Conservation (phyloP, 2,329 filamentous ascomycete species). For the Emmonsiellopsis sp. region DNA sequence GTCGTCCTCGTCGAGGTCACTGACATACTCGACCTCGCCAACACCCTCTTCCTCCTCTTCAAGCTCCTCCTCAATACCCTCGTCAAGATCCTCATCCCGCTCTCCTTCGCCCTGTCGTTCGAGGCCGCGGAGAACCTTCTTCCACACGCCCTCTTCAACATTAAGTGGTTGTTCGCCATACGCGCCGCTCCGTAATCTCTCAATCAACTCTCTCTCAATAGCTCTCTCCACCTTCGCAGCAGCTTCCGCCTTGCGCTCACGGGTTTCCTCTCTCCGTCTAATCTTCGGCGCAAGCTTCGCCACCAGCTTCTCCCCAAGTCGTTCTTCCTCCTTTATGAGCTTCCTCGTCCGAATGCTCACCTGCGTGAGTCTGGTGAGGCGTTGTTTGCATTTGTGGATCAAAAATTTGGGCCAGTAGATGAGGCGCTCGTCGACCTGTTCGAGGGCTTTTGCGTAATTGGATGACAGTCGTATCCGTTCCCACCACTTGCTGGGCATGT, state of each 20-base stretch:
- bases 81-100: conserved; percentile 79
- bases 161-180: conserved; percentile 94
- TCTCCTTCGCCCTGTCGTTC: conserved; percentile 78
- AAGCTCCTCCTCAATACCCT: conserved; percentile 70
- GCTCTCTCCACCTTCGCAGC: conserved; percentile 91
- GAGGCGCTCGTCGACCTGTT: conserved; percentile 75
- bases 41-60: conserved; percentile 62
- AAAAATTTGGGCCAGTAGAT: conserved; percentile 95
- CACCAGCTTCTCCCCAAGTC: conserved; percentile 79
- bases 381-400: conserved; percentile 91
- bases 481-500: conserved; percentile 87
- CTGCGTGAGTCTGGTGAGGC: conserved; percentile 83
- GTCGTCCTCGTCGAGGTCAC: conserved; percentile 69
- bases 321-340: conserved; percentile 79
- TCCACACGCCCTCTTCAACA: conserved; percentile 91
- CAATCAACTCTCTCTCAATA: conserved; percentile 90
- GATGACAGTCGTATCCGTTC: conserved; percentile 81
- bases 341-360: conserved; percentile 70
- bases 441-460: conserved; percentile 84
- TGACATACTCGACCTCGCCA: conserved; percentile 83
- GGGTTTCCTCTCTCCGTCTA: conserved; percentile 61
- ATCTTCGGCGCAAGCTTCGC: conserved; percentile 89
- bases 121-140: conserved; percentile 85
- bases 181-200: conserved; percentile 79
- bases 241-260: conserved; percentile 67